phyloP scores from a whole-genome alignment of 345 rosid genomes.

The Triadica sebifera region DNA sequence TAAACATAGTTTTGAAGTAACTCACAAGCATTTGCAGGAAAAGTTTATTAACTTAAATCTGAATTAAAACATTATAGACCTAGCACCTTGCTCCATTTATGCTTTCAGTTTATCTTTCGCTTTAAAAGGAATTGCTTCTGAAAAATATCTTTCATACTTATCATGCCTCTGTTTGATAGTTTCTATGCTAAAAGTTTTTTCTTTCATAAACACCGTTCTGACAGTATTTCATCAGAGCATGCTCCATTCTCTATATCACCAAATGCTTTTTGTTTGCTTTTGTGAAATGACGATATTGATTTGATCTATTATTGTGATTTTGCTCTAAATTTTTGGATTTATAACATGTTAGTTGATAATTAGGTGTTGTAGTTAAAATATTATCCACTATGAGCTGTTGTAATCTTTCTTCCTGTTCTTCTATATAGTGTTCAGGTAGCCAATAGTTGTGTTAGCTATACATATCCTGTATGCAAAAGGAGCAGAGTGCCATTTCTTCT shows the following conservation, averaged over 20 bases:
- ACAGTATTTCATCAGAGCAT: not conserved
- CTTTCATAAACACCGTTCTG: not conserved
- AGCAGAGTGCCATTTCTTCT: not conserved
- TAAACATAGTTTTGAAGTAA: not conserved
- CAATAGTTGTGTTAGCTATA: not conserved
- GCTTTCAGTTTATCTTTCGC: not conserved
- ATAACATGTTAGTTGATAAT: conserved; percentile 1
- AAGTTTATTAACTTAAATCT: conserved; percentile 1
- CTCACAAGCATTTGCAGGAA: not conserved
- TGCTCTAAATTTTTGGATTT: not conserved
- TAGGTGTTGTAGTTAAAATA: not conserved
- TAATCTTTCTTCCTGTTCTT: not conserved
- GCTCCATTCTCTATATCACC: not conserved
- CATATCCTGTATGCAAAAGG: not conserved
- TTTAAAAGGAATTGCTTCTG: not conserved
- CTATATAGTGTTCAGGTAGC: not conserved
- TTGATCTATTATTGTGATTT: not conserved
- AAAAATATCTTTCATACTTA: not conserved
- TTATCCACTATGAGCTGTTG: not conserved
- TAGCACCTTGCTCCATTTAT: not conserved
- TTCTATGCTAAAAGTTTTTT: not conserved
- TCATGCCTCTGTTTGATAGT: not conserved
- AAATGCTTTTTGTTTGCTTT: not conserved
- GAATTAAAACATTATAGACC: not conserved
- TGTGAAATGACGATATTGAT: not conserved